phyloP scores from a whole-genome alignment of 352 stramenopile genomes.

The Phytophthora pluvialis region DNA sequence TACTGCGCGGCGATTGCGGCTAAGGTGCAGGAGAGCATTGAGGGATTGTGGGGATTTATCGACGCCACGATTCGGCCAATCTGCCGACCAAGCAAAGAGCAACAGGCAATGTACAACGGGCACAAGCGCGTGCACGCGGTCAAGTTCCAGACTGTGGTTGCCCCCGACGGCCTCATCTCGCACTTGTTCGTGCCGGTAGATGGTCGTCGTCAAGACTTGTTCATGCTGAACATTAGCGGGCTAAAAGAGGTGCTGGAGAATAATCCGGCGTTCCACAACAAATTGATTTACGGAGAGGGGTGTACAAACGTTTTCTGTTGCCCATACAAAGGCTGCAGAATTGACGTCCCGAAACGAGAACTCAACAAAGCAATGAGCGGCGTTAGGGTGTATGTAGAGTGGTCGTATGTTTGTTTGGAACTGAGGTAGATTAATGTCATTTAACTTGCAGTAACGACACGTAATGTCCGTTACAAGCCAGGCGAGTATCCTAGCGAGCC shows the following conservation, averaged over 20 bases:
- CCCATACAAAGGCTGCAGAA: background rate
- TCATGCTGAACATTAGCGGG: conserved; percentile 1
- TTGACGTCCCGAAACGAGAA: background rate
- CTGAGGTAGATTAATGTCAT: too few relatives aligned
- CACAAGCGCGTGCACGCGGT: conserved; percentile 17
- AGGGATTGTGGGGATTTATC: conserved; percentile 16
- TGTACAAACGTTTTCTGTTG: background rate
- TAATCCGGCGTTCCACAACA: background rate
- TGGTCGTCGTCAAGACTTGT: conserved; percentile 9
- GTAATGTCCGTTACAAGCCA: too few relatives aligned
- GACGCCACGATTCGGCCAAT: conserved; percentile 16
- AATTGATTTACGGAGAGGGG: background rate
- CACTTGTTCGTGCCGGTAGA: conserved; percentile 10
- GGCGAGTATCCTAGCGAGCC: too few relatives aligned
- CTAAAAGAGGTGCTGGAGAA: background rate
- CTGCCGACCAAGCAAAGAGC: conserved; percentile 13
- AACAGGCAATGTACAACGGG: conserved; percentile 14
- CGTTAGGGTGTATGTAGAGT: background rate
- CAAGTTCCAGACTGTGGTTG: conserved; percentile 10
- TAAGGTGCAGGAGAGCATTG: background rate
- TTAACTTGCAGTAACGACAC: too few relatives aligned
- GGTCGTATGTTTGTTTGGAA: background rate
- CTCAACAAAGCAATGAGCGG: background rate
- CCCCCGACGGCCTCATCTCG: conserved; percentile 4
- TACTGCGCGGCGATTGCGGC: conserved; percentile 12